These are phyloP conservation scores for Pelargonium fulgidum DNA, from an alignment of 441 rosid species.

Conservation along the genomic window DNA sequence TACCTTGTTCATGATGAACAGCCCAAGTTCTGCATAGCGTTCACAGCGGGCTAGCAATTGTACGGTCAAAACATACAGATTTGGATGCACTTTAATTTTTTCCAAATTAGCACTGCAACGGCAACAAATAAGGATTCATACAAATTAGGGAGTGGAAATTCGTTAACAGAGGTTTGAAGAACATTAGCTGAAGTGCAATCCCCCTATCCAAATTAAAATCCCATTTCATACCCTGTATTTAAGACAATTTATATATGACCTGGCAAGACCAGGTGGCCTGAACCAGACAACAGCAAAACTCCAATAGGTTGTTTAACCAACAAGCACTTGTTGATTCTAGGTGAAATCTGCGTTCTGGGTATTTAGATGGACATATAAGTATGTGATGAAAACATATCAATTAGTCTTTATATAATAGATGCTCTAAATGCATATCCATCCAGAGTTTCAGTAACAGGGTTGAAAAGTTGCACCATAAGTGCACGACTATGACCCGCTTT, in stretches of 20 bases:
- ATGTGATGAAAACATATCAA: neutral
- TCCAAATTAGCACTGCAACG: slow-evolving; percentile 62
- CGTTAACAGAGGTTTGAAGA: neutral
- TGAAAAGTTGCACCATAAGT: neutral
- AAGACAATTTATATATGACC: neutral
- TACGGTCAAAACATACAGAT: slow-evolving; percentile 58
- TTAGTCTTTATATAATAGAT: neutral
- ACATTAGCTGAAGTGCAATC: neutral
- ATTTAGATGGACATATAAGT: neutral
- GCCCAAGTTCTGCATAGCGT: slow-evolving; percentile 68
- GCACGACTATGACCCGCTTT: slow-evolving; percentile 1
- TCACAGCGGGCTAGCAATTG: slow-evolving; percentile 68
- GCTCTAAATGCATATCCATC: neutral
- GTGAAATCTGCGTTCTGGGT: neutral
- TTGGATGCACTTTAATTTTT: slow-evolving; percentile 70
- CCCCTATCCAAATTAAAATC: neutral
- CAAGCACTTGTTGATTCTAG: neutral
- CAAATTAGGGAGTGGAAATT: neutral
- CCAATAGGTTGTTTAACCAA: neutral
- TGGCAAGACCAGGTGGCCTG: neutral
- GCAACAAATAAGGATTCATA: slow-evolving; percentile 19
- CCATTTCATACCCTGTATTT: neutral
- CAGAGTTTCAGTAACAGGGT: neutral
- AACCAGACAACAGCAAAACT: neutral
- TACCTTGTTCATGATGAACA: slow-evolving; percentile 81